phyloP scores from a whole-genome alignment of 106 monocot genomes.

The Narthecium ossifragum region DNA sequence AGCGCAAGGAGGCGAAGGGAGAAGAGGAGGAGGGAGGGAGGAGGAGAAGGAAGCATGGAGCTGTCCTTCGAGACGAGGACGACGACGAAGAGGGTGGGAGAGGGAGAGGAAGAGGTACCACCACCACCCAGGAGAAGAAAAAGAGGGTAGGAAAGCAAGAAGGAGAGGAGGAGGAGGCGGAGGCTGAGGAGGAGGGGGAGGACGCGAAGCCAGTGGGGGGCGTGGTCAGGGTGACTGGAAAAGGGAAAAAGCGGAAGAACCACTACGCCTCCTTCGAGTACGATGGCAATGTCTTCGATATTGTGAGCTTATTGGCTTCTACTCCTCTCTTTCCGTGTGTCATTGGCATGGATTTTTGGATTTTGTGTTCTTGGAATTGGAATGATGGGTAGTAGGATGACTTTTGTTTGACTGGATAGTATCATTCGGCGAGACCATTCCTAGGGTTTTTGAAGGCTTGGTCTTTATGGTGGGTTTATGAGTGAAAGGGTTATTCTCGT shows the following conservation, averaged over 20 bases:
- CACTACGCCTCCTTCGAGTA: slow-evolving; percentile 78
- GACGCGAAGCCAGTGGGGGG: slow-evolving; percentile 64
- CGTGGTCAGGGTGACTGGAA: slow-evolving; percentile 53
- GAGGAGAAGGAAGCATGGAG: slow-evolving; percentile 3
- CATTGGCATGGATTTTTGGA: no score
- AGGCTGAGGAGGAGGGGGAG: slow-evolving; percentile 25
- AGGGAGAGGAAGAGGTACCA: not conserved
- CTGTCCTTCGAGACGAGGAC: not conserved
- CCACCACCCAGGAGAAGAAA: no score
- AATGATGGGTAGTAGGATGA: no score
- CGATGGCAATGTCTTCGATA: slow-evolving; percentile 69
- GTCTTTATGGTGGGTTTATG: not conserved
- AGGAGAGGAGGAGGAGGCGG: slow-evolving; percentile 35
- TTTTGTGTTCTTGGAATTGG: no score
- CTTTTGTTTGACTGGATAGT: no score
- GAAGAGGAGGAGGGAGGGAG: not conserved
- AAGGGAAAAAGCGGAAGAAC: slow-evolving; percentile 65
- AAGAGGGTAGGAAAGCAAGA: slow-evolving; percentile 22
- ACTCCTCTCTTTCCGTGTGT: no score
- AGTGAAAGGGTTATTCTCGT: not conserved
- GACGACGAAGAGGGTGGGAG: slow-evolving; percentile 5
- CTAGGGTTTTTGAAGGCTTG: not conserved
- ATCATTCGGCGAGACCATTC: no score
- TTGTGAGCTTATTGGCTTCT: slow-evolving; percentile 46
- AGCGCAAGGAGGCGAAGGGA: not conserved